Conservation (phyloP, 495 filamentous ascomycete species). For the Tuber brumale region DNA sequence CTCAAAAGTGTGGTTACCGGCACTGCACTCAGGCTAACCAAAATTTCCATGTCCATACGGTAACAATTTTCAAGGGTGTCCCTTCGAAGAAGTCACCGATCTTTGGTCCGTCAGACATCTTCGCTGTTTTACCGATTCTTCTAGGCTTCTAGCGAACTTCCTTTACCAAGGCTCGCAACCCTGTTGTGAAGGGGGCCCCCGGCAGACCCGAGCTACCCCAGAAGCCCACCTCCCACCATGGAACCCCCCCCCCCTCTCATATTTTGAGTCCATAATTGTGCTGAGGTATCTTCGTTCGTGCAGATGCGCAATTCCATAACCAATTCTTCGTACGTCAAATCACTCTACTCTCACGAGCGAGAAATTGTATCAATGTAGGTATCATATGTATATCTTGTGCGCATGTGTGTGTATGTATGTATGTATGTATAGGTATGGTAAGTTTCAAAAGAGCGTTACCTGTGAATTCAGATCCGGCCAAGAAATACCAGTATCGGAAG, state of each 20-base stretch:
- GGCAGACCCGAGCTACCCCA: neutral
- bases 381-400: neutral
- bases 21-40: neutral
- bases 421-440: neutral
- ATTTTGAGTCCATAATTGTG: neutral
- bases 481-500: neutral
- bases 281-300: neutral
- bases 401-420: neutral
- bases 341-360: neutral
- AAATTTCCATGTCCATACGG: neutral
- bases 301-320: neutral
- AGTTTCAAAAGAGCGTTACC: neutral
- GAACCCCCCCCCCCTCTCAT: neutral
- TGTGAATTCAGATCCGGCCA: neutral
- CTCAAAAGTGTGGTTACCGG: neutral
- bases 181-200: neutral
- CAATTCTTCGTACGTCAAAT: neutral
- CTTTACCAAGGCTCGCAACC: neutral
- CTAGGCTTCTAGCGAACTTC: conserved; percentile 5
- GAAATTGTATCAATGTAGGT: neutral
- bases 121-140: conserved; percentile 1
- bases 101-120: neutral
- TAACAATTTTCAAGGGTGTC: neutral
- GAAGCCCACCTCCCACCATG: neutral
- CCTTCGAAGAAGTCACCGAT: neutral